Evolutionary conservation across 768 basidiomycete genomes (phyloP).

Genomic region (Tricholoma matsutake): DNA sequence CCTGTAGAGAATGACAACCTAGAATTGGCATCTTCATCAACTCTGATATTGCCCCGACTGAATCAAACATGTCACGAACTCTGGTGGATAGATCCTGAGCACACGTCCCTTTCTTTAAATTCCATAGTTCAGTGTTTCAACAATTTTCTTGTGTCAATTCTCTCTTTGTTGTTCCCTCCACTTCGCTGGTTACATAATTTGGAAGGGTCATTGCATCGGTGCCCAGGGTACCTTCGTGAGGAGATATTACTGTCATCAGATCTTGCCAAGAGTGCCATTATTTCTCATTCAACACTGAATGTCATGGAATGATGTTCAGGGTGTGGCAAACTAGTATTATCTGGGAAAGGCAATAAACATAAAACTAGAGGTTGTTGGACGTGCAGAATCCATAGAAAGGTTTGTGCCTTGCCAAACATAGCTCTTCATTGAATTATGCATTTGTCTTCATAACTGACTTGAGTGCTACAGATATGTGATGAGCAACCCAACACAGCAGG

Average conservation of each 20-base stretch:
- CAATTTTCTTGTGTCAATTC: not conserved
- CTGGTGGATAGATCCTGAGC: not conserved
- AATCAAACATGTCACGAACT: not conserved
- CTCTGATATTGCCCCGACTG: not conserved
- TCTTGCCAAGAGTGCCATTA: not conserved
- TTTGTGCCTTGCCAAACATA: slow-evolving; percentile 26
- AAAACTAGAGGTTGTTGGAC: slow-evolving; percentile 76
- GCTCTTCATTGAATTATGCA: slow-evolving; percentile 8
- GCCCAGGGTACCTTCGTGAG: not conserved
- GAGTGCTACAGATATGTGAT: slow-evolving; percentile 70
- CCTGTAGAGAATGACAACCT: not conserved
- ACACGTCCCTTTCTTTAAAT: not conserved
- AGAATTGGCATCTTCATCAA: not conserved
- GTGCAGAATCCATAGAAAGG: slow-evolving; percentile 84
- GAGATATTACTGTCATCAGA: not conserved
- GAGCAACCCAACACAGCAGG: slow-evolving; percentile 62
- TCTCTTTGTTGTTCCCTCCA: not conserved
- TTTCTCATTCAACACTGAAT: not conserved
- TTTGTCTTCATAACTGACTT: slow-evolving; percentile 13
- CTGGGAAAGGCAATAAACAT: not conserved
- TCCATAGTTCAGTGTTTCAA: not conserved
- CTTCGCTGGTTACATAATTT: not conserved
- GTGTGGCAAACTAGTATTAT: not conserved
- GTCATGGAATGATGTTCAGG: not conserved
- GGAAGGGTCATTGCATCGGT: not conserved